A percentile compares a stretch with the other conserved stretches of the same genome.
Evolutionary conservation across 495 filamentous ascomycete species (phyloP).

Genomic region (Aspergillus heteromorphus): DNA sequence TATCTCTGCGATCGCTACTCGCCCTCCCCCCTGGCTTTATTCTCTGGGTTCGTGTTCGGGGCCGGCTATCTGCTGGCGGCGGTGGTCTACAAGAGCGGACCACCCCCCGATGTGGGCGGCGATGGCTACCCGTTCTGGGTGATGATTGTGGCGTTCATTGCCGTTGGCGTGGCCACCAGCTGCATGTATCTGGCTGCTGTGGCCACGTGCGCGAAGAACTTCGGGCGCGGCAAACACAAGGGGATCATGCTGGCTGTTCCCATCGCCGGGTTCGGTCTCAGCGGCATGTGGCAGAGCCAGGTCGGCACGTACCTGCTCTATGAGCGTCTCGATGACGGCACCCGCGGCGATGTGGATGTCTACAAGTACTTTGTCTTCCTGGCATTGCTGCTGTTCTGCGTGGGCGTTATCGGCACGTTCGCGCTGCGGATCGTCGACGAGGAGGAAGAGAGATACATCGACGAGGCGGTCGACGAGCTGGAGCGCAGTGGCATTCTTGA

Average conservation of each 20-base stretch:
- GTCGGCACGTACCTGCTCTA: slow-evolving; percentile 73
- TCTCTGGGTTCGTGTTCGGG: slow-evolving; percentile 70
- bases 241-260: slow-evolving; percentile 85
- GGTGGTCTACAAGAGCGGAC: slow-evolving; percentile 63
- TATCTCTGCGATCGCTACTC: slow-evolving; percentile 85
- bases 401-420: slow-evolving; percentile 71
- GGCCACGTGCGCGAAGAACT: slow-evolving; percentile 96
- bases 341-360: slow-evolving; percentile 75
- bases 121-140: slow-evolving; percentile 65
- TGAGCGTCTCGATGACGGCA: slow-evolving; percentile 55
- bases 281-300: slow-evolving; percentile 93
- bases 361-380: slow-evolving; percentile 83
- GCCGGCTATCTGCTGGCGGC: slow-evolving; percentile 80
- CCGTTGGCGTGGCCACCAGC: slow-evolving; percentile 75
- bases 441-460: slow-evolving; percentile 64
- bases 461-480: slow-evolving; percentile 78
- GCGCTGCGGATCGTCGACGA: slow-evolving; percentile 63
- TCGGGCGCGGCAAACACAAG: slow-evolving; percentile 79
- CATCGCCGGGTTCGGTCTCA: slow-evolving; percentile 88
- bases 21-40: slow-evolving; percentile 64
- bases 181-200: slow-evolving; percentile 83
- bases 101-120: slow-evolving; percentile 50
- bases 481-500: slow-evolving; percentile 81
- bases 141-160: slow-evolving; percentile 80
- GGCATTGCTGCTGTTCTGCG: slow-evolving; percentile 54